These are phyloP conservation scores for Fermentozyma sake DNA, from an alignment of 1,139 yeast genomes.

Conservation along the genomic window DNA sequence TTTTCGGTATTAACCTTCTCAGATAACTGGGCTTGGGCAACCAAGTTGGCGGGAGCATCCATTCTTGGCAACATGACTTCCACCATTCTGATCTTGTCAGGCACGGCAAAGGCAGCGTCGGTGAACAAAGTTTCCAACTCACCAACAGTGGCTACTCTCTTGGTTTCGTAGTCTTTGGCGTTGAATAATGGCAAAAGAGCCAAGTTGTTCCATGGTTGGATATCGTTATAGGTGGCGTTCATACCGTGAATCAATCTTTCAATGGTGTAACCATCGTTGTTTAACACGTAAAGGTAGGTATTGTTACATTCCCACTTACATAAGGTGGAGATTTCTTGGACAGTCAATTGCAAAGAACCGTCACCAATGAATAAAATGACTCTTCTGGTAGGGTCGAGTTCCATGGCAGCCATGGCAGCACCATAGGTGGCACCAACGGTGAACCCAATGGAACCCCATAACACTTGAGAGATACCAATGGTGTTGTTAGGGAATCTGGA, in stretches of 20 bases:
- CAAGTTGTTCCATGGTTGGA: slow-evolving; percentile 80
- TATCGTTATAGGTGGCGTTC: slow-evolving; percentile 69
- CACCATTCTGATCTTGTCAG: slow-evolving; percentile 67
- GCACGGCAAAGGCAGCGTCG: slow-evolving; percentile 50
- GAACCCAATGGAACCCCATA: slow-evolving; percentile 31
- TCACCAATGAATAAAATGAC: slow-evolving; percentile 84
- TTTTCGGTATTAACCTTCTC: slow-evolving; percentile 54
- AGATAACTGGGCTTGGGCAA: slow-evolving; percentile 48
- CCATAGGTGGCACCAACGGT: slow-evolving; percentile 30
- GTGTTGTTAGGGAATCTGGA: slow-evolving; percentile 31
- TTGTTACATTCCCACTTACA: slow-evolving; percentile 66
- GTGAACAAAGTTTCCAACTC: slow-evolving; percentile 60
- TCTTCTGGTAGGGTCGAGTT: slow-evolving; percentile 63
- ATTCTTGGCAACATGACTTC: slow-evolving; percentile 76
- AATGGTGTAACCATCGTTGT: slow-evolving; percentile 86
- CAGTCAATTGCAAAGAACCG: slow-evolving; percentile 85
- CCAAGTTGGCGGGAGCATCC: slow-evolving; percentile 77
- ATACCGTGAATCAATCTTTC: slow-evolving; percentile 86
- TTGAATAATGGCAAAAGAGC: slow-evolving; percentile 66
- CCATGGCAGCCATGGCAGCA: slow-evolving; percentile 45
- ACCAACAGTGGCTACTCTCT: slow-evolving; percentile 57
- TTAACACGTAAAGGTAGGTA: slow-evolving; percentile 77
- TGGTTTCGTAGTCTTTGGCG: slow-evolving; percentile 55
- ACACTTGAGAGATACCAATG: slow-evolving; percentile 36
- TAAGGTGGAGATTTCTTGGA: slow-evolving; percentile 82